Conservation (phyloP, 177 flowering plant genomes). For the Vitis hybrid region DNA sequence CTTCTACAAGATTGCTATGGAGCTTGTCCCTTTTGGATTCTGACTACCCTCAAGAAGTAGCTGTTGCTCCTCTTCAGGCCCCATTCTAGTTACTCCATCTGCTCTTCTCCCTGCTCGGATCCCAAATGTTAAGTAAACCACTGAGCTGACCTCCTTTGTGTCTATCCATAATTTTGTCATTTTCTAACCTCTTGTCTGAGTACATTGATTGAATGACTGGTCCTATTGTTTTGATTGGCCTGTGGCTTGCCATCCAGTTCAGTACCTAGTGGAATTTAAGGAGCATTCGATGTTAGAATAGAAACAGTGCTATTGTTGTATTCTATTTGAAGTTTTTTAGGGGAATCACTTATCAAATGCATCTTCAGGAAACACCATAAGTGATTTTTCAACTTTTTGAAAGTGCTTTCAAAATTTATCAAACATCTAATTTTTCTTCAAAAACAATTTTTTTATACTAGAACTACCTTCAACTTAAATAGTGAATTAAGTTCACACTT, state of each 20-base stretch:
- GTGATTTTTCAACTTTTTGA: too few relatives aligned
- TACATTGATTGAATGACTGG: slow-evolving; percentile 41
- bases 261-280: slow-evolving; percentile 18
- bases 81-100: slow-evolving; percentile 42
- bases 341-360: too few relatives aligned
- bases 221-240: slow-evolving; percentile 28
- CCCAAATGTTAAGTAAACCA: slow-evolving; percentile 45
- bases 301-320: background rate
- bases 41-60: slow-evolving; percentile 48
- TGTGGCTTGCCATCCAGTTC: slow-evolving; percentile 22
- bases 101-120: slow-evolving; percentile 32
- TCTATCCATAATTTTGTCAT: slow-evolving; percentile 42
- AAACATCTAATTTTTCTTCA: too few relatives aligned
- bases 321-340: background rate
- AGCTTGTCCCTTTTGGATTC: slow-evolving; percentile 26
- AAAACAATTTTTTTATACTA: too few relatives aligned
- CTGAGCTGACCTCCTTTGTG: slow-evolving; percentile 25
- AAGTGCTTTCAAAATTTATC: too few relatives aligned
- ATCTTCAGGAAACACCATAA: too few relatives aligned
- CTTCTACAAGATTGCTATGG: slow-evolving; percentile 26
- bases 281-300: too few relatives aligned
- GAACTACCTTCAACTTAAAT: too few relatives aligned
- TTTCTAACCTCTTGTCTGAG: slow-evolving; percentile 32
- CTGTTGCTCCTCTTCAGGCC: slow-evolving; percentile 20
- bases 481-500: too few relatives aligned